Evolutionary conservation across 1,284 basidiomycete species (phyloP).

Genomic region (Coriolopsis trogii): DNA sequence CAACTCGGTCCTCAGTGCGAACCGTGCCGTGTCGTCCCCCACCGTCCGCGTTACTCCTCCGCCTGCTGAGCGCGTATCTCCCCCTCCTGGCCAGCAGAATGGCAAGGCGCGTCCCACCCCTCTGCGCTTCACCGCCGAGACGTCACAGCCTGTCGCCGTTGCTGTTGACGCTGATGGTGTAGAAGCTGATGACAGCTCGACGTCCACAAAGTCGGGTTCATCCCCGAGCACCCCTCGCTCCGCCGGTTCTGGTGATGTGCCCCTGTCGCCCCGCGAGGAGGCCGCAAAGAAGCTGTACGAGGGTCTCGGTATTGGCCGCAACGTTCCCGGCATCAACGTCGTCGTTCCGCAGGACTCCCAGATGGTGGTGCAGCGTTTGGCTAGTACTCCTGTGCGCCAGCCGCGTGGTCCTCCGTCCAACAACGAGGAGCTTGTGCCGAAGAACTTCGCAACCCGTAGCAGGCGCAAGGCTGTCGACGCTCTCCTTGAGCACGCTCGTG

Average conservation of each 20-base stretch:
- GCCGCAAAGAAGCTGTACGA: conserved; percentile 82
- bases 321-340: conserved; percentile 43
- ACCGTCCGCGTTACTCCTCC: conserved; percentile 72
- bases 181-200: conserved; percentile 57
- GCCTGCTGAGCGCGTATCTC: conserved; percentile 58
- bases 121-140: conserved; percentile 60
- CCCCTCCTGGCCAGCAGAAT: conserved; percentile 42
- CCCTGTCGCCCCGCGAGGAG: conserved; percentile 79
- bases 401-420: conserved; percentile 86
- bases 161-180: conserved; percentile 55
- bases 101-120: conserved; percentile 67
- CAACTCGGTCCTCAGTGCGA: conserved; percentile 68
- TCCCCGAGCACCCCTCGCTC: conserved; percentile 77
- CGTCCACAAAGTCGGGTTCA: conserved; percentile 50
- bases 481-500: conserved; percentile 69
- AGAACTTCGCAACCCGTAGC: conserved; percentile 86
- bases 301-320: conserved; percentile 76
- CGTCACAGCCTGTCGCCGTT: conserved; percentile 56
- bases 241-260: conserved; percentile 55
- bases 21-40: conserved; percentile 64
- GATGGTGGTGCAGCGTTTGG: conserved; percentile 51
- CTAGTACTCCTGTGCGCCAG: conserved; percentile 76
- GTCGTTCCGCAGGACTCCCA: conserved; percentile 33
- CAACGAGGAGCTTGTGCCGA: conserved; percentile 83
- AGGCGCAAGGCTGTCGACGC: conserved; percentile 79